These are phyloP conservation scores for Trypanosoma avium DNA, from an alignment of 208 protist species.

Conservation along the genomic window DNA sequence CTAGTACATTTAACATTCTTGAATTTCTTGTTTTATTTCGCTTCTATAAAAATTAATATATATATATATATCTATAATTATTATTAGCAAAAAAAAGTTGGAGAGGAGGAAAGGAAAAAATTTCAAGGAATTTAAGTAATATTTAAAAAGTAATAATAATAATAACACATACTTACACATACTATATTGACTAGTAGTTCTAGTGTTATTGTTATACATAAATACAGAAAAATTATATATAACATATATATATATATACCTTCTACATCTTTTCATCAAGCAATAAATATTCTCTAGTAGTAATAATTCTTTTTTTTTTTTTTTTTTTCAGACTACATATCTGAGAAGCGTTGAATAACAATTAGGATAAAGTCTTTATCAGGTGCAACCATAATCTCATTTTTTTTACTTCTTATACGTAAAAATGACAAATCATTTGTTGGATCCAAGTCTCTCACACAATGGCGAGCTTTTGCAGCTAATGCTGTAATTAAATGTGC, in stretches of 20 bases:
- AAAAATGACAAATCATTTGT: slow-evolving; percentile 96
- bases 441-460: slow-evolving; percentile 94
- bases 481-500: slow-evolving; percentile 93
- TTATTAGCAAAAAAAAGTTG: too few relatives aligned
- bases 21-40: too few relatives aligned
- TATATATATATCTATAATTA: too few relatives aligned
- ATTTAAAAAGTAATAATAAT: too few relatives aligned
- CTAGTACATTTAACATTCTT: slow-evolving; percentile 69
- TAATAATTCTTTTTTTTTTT: too few relatives aligned
- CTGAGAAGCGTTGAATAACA: slow-evolving; percentile 87
- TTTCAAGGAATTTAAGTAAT: too few relatives aligned
- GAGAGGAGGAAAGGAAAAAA: background rate
- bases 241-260: slow-evolving; percentile 11
- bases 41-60: too few relatives aligned
- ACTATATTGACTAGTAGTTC: too few relatives aligned
- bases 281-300: slow-evolving; percentile 1
- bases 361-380: slow-evolving; percentile 92
- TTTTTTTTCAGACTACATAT: slow-evolving; percentile 33
- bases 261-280: slow-evolving; percentile 16
- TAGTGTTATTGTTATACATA: too few relatives aligned
- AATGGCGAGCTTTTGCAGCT: slow-evolving; percentile 91
- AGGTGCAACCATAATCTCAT: slow-evolving; percentile 96
- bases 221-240: background rate
- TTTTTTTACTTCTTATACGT: slow-evolving; percentile 94
- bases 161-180: too few relatives aligned